Evolutionary conservation across 208 protist species (phyloP), one percentile per base, ranked within the genome.

Genomic region (Hexamita inflata): DNA sequence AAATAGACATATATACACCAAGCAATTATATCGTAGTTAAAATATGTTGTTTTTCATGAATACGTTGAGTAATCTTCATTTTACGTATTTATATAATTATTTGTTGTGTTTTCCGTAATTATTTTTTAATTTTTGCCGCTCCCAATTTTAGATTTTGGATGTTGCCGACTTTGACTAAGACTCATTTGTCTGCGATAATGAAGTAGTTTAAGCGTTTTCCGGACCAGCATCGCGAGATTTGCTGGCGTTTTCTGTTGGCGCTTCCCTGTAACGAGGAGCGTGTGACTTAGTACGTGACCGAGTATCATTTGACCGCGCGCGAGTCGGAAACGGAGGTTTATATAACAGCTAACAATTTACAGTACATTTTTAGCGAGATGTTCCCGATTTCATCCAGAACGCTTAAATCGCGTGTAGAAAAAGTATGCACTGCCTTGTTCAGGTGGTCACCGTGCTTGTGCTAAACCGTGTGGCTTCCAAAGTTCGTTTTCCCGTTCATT

Each of bases 401-500:
- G 64, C 64, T 70, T 38, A n/a, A 42, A 15, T 11, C 2, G n/a
- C 26, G 64, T n/a, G 30, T 70, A 2, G 34, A 70, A 34, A 49
- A 49, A 49, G 38, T 45, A 40, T 13, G 32, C 9, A 9, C 35
- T 11, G 64, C 64, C 2, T 38, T 70, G 30, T 70, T 32, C 35
- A 9, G 38, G 19, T 70, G 64, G 64, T 70, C 64, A 57, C 64
- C 64, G 42, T 29, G 9, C 9, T 34, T 70, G n/a, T 2, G 19
- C 11, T 15, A 35, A 38, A 24, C 9, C 34, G 11, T 34, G 42
- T 70, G 64, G 64, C 35, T 70, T 13, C 34, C 64, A 24, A n/a
- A 49, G 64, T 70, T 70, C 38, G 35, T 49, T 11, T 70, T 70
- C n/a, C 64, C 64, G 9, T 70, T 70, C 64, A 34, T 70, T 9